Conservation (phyloP, 352 stramenopile genomes). For the Pythium utonaiense region DNA sequence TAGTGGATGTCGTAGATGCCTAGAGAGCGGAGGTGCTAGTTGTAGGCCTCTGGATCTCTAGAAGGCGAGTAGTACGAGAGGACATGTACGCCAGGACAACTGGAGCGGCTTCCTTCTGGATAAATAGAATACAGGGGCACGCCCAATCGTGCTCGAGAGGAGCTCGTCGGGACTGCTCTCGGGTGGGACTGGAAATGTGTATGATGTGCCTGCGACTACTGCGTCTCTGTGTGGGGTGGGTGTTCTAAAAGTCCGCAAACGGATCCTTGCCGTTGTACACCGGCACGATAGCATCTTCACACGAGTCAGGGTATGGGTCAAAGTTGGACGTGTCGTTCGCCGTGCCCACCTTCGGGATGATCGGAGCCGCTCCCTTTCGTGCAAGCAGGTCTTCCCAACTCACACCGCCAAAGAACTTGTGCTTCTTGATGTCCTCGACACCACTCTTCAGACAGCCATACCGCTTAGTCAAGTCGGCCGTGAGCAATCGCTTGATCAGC, state of each 20-base stretch:
- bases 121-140: constrained; percentile 28
- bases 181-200: constrained; percentile 1
- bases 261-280: constrained; percentile 92
- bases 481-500: constrained; percentile 96
- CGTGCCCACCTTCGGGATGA: constrained; percentile 90
- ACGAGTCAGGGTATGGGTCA: constrained; percentile 94
- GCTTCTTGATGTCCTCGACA: constrained; percentile 95
- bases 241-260: constrained; percentile 90
- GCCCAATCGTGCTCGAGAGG: background rate
- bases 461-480: constrained; percentile 94
- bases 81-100: background rate
- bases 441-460: constrained; percentile 96
- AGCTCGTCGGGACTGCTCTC: constrained; percentile 1
- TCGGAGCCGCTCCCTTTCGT: constrained; percentile 89
- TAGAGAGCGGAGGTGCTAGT: background rate
- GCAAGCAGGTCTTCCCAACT: constrained; percentile 90
- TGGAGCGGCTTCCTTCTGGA: constrained; percentile 15
- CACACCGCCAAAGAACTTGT: constrained; percentile 94
- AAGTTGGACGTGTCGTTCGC: constrained; percentile 96
- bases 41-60: background rate
- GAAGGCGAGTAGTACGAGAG: too few species aligned
- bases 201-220: constrained; percentile 6
- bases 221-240: background rate
- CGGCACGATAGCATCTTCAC: constrained; percentile 88
- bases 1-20: too few species aligned